Base-by-base conservation (phyloP, 371 early-diverging fungal species). In the Rhizopus stolonifer region DNA sequence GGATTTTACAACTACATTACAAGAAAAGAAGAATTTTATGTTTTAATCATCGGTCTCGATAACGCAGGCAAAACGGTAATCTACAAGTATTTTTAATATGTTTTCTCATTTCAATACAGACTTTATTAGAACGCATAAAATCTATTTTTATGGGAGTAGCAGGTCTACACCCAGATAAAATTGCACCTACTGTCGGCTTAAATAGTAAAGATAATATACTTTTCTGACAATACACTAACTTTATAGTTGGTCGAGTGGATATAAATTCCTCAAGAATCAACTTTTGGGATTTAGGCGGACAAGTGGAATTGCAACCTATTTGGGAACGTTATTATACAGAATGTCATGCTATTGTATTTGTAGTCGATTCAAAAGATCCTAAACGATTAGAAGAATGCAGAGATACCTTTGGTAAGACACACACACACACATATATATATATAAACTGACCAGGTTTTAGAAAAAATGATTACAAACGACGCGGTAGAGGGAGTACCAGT, bases 221-320 rank as follows among this genome's bases (percentile, higher is more conserved):
- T 26, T 19, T 44, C 19, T 39, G 19, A 11, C 1, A 10, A 2
- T 45, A 51, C 11, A 22, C 17, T 22, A 22, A 39, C 18, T 31
- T 25, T 21, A 17, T 49, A 92, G 93, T 93, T 52, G 92, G 90
- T 22, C 87, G 85, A 66, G 87, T 92, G 29, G 85, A 85, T 47
- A 76, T 90, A 32, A 78, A 79, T 19, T 71, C 72, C 25, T 65
- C 82, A 18, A 75, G 85, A 42, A 61, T 96, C 32, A 92, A 90
- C 58, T 94, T 96, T 65, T 91, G 94, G 93, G 96, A 96, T 78
- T 75, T 98, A 18, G 98, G 96, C 5, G 98, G 98, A 2, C 93
- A 95, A 58, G 65, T 71, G 1, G 96, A 95, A 51, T 72, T 98
- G 40, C 93, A 86, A 19, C 71, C 83, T 4, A 86, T 98, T 39